Evolutionary conservation across 495 filamentous ascomycete species (phyloP).

Genomic region (Podospora australis): DNA sequence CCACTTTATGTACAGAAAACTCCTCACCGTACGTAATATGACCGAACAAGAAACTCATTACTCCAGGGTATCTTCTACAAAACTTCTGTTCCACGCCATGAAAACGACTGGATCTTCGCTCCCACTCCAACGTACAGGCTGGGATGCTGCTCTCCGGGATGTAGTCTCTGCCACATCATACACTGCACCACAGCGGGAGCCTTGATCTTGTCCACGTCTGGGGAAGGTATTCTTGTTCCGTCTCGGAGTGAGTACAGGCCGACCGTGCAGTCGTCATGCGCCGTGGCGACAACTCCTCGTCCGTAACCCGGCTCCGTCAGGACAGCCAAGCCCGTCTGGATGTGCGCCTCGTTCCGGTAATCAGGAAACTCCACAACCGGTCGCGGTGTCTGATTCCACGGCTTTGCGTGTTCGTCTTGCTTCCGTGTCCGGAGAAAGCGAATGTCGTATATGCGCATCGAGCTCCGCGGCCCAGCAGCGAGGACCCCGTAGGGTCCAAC

Average conservation of each 20-base stretch:
- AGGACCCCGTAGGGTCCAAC: slow-evolving; percentile 30
- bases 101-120: slow-evolving; percentile 20
- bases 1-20: no score
- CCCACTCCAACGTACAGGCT: slow-evolving; percentile 13
- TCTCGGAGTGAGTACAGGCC: slow-evolving; percentile 34
- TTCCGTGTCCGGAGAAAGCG: slow-evolving; percentile 17
- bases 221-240: slow-evolving; percentile 22
- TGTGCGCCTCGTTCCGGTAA: slow-evolving; percentile 30
- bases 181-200: slow-evolving; percentile 10
- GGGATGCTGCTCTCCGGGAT: slow-evolving; percentile 8
- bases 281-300: slow-evolving; percentile 32
- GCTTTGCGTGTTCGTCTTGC: not conserved
- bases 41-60: no score
- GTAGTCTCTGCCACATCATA: slow-evolving; percentile 2
- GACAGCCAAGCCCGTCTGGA: slow-evolving; percentile 33
- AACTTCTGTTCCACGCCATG: no score
- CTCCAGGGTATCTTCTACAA: no score
- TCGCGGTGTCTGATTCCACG: not conserved
- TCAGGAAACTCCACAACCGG: slow-evolving; percentile 32
- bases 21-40: no score
- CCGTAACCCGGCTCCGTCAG: slow-evolving; percentile 13
- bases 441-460: slow-evolving; percentile 35
- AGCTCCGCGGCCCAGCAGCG: slow-evolving; percentile 29
- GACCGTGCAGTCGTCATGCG: slow-evolving; percentile 35
- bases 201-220: slow-evolving; percentile 5